A percentile compares a stretch with the other conserved stretches of the same genome.
Evolutionary conservation across 2,329 filamentous ascomycete genomes (phyloP).

Genomic region (Diaporthe destruens): DNA sequence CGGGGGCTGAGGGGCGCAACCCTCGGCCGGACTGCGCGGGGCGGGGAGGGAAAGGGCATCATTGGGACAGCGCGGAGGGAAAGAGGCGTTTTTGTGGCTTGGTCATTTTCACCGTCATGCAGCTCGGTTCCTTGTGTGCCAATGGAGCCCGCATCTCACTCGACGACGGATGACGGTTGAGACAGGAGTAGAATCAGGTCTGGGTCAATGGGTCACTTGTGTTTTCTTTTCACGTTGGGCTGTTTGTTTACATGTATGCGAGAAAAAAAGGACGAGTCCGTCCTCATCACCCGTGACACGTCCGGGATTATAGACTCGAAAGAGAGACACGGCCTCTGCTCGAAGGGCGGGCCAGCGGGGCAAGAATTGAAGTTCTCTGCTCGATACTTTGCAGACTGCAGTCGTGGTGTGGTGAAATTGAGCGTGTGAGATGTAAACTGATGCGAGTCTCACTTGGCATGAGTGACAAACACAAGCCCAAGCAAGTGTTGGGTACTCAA

Average conservation of each 20-base stretch:
- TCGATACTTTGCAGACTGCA: not conserved
- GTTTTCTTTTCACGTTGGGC: not conserved
- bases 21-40: not conserved
- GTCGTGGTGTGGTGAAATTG: not conserved
- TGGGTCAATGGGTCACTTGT: not conserved
- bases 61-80: constrained; percentile 10
- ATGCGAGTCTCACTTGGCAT: not conserved
- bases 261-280: not conserved
- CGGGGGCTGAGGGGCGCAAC: not conserved
- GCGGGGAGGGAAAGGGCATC: constrained; percentile 6
- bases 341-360: not conserved
- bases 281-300: not conserved
- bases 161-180: not conserved
- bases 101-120: constrained; percentile 25
- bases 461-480: not conserved
- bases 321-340: not conserved
- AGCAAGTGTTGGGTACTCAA: too few relatives aligned
- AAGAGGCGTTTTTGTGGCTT: constrained; percentile 31
- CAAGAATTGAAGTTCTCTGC: constrained; percentile 13
- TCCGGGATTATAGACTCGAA: constrained; percentile 8
- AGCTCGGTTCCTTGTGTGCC: not conserved
- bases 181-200: constrained; percentile 13
- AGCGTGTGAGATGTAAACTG: not conserved
- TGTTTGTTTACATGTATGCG: constrained; percentile 16
- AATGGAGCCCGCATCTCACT: constrained; percentile 1